Evolutionary conservation across 2,329 filamentous ascomycete species (phyloP).

Genomic region (Apiospora arundinis): DNA sequence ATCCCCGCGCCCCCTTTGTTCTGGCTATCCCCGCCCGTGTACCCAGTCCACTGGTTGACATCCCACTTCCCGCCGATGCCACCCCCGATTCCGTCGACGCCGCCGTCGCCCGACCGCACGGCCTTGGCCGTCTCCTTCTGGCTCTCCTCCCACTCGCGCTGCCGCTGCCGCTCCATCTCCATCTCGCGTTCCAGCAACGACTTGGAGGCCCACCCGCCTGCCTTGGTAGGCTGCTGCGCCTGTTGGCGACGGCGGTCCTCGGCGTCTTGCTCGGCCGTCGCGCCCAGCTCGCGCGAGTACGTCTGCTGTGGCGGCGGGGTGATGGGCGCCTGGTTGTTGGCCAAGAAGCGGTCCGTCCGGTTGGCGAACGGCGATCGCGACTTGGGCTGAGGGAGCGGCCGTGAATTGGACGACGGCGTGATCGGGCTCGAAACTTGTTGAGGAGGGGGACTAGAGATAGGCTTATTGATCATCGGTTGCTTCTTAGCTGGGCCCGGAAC

Average conservation of each 20-base stretch:
- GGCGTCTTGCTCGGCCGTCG: slow-evolving; percentile 65
- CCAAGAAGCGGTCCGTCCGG: slow-evolving; percentile 65
- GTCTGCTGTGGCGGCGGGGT: slow-evolving; percentile 49
- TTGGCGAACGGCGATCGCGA: slow-evolving; percentile 39
- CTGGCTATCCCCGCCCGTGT: slow-evolving; percentile 76
- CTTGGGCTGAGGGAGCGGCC: slow-evolving; percentile 38
- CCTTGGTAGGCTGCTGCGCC: slow-evolving; percentile 66
- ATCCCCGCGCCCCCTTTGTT: slow-evolving; percentile 71
- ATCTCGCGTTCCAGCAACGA: slow-evolving; percentile 80
- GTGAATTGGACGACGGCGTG: slow-evolving; percentile 27
- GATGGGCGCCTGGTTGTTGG: slow-evolving; percentile 58
- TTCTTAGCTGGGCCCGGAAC: slow-evolving; percentile 54
- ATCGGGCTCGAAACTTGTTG: background rate
- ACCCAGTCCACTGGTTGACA: slow-evolving; percentile 77
- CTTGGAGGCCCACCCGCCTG: slow-evolving; percentile 69
- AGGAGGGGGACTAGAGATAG: slow-evolving; percentile 30
- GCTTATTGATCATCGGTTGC: slow-evolving; percentile 35
- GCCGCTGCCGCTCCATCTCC: slow-evolving; percentile 78
- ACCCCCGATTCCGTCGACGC: slow-evolving; percentile 68
- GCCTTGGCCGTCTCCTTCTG: slow-evolving; percentile 69
- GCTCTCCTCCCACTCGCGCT: slow-evolving; percentile 80
- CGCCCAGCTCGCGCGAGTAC: slow-evolving; percentile 61
- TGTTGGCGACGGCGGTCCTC: slow-evolving; percentile 67
- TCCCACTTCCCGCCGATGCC: slow-evolving; percentile 76
- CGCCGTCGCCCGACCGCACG: slow-evolving; percentile 56